Evolutionary conservation across 2,329 filamentous ascomycete genomes (phyloP).

Genomic region (Colletotrichum phormii): DNA sequence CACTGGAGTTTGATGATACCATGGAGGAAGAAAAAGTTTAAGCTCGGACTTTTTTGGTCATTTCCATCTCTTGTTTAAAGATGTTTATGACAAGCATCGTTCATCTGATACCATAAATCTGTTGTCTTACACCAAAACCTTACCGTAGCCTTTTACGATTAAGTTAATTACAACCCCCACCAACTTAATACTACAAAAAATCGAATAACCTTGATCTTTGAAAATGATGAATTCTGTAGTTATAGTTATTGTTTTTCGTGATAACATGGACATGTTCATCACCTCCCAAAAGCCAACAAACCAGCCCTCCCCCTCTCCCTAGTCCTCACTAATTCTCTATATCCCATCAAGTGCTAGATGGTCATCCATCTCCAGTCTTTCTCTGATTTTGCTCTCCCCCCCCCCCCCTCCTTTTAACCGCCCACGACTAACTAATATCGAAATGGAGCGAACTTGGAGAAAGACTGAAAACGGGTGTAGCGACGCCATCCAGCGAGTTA

Average conservation of each 20-base stretch:
- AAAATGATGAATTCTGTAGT: background rate
- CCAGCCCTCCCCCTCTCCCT: too few species aligned
- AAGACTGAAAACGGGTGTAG: too few species aligned
- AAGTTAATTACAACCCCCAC: background rate
- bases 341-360: too few species aligned
- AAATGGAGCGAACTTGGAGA: too few species aligned
- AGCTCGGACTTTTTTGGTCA: background rate
- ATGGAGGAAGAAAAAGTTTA: background rate
- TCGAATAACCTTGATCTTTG: background rate
- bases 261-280: too few species aligned
- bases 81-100: background rate
- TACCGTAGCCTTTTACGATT: background rate
- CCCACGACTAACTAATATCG: too few species aligned
- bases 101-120: constrained; percentile 10
- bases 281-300: too few species aligned
- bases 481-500: too few species aligned
- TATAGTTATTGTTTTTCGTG: background rate
- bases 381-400: too few species aligned
- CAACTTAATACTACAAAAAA: background rate
- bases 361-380: too few species aligned
- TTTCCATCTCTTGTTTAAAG: background rate
- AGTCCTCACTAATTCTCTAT: too few species aligned
- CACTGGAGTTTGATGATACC: constrained; percentile 7
- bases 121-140: background rate
- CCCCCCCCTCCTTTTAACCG: too few species aligned